Evolutionary conservation across 345 rosid genomes (phyloP).

Genomic region (Durio zibethinus): DNA sequence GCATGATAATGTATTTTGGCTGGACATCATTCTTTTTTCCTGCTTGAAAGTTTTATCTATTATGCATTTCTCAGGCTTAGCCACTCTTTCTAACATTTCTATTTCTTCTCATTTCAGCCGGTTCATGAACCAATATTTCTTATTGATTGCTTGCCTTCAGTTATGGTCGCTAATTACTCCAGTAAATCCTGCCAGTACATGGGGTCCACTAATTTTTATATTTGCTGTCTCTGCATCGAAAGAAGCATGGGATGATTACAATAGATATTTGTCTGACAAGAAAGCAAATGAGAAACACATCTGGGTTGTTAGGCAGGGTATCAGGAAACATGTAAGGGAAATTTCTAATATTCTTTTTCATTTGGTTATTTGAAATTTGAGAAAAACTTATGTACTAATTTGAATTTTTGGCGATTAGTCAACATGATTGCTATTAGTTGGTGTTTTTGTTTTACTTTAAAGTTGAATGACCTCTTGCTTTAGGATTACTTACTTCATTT

Average conservation of each 20-base stretch:
- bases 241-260: conserved; percentile 99
- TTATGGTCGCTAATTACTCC: conserved; percentile 99
- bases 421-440: background rate
- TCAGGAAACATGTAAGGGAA: conserved; percentile 71
- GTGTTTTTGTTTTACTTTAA: background rate
- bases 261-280: conserved; percentile 88
- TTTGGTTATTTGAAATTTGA: conserved; percentile 2
- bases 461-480: conserved; percentile 8
- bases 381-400: background rate
- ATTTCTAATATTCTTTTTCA: conserved; percentile 7
- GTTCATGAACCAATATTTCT: conserved; percentile 97
- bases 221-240: conserved; percentile 95
- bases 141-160: conserved; percentile 99
- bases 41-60: conserved; percentile 6
- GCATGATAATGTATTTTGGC: background rate
- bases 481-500: background rate
- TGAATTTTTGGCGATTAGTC: background rate
- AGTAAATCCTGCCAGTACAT: conserved; percentile 98
- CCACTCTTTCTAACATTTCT: conserved; percentile 1
- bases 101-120: conserved; percentile 60
- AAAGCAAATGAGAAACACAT: conserved; percentile 96
- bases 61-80: background rate
- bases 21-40: background rate
- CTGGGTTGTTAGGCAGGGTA: conserved; percentile 79
- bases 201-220: conserved; percentile 96